Base-by-base conservation (phyloP, 768 basidiomycete genomes). In the Hortiboletus campestris region DNA sequence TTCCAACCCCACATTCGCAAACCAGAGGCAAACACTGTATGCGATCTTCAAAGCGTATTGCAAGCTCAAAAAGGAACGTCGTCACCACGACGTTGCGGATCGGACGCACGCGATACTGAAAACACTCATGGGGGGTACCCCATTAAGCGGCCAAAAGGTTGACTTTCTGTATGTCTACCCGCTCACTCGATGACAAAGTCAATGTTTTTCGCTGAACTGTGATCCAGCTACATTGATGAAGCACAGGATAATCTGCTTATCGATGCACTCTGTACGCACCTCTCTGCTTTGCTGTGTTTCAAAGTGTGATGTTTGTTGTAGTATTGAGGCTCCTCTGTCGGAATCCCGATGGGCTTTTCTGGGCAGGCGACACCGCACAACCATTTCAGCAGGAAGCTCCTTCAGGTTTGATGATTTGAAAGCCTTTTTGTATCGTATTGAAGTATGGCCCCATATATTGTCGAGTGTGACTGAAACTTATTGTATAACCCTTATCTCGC, bases 331-430 rank as follows among this genome's bases (percentile, higher is more conserved):
- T 74, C 0, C 64, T 90, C n/a, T 89, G 85, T 57, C 68, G 68
- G 12, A 89, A 89, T 61, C 78, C 81, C 0, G 73, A 86, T 48
- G 88, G 88, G 0, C 68, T 89, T 19, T 85, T 90, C 58, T 89
- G 86, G 85, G 88, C 87, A 2, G 89, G 89, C 0, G 89, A 91
- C 63, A 89, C 89, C 0, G 88, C 89, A 0, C 89, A 91, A 86
- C 88, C 0, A 90, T 91, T 38, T 83, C 86, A 0, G 78, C 81
- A 1, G 89, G 89, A 3, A 88, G 85, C 57, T 79, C 85, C 0
- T 91, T 91, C 60, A 73, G 83, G 11, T 91, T 91, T 64, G 74
- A 85, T 51, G 86, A 89, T 42, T 64, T 91, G 48, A 89, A 84
- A 63, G 80, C 88, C 0, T 88, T 86, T 58, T 58, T 88, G 29